A percentile compares a stretch with the other conserved stretches of the same genome.
Evolutionary conservation across 768 basidiomycete genomes (phyloP).

Genomic region (Auricularia cornea): DNA sequence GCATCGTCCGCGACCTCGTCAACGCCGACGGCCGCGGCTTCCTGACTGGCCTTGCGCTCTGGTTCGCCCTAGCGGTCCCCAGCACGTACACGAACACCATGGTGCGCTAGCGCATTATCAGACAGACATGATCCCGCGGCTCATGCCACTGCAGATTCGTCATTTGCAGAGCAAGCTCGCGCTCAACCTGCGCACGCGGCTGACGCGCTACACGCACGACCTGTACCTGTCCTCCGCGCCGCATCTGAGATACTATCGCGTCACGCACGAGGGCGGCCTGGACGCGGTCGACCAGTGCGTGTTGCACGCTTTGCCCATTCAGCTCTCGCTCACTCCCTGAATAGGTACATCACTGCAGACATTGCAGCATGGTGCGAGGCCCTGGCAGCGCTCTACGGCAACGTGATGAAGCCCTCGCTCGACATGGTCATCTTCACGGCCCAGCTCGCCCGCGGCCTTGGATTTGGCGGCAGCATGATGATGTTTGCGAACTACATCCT

Average conservation of each 20-base stretch:
- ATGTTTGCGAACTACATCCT: slow-evolving; percentile 78
- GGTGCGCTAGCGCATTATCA: slow-evolving; percentile 42
- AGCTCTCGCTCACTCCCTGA: not conserved
- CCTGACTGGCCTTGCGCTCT: slow-evolving; percentile 67
- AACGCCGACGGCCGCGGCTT: slow-evolving; percentile 83
- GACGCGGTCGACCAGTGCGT: slow-evolving; percentile 71
- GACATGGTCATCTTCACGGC: slow-evolving; percentile 89
- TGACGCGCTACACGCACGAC: slow-evolving; percentile 87
- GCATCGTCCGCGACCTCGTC: slow-evolving; percentile 82
- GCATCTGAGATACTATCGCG: slow-evolving; percentile 60
- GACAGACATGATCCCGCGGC: not conserved
- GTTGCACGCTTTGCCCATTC: not conserved
- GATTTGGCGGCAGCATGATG: slow-evolving; percentile 71
- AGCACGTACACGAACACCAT: slow-evolving; percentile 95
- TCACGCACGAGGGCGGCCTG: slow-evolving; percentile 33
- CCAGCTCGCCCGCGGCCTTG: slow-evolving; percentile 81
- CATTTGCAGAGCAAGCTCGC: slow-evolving; percentile 84
- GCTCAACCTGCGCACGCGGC: slow-evolving; percentile 70
- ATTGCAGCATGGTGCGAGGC: slow-evolving; percentile 83
- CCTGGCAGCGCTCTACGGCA: slow-evolving; percentile 83
- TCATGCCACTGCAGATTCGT: slow-evolving; percentile 50
- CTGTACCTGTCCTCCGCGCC: slow-evolving; percentile 77
- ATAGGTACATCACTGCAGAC: slow-evolving; percentile 78
- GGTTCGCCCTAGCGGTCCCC: slow-evolving; percentile 88
- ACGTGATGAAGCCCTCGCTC: slow-evolving; percentile 84